Evolutionary conservation across 306 rosid genomes (phyloP), one percentile per base, ranked within the genome.

Genomic region (Abrus precatorius): DNA sequence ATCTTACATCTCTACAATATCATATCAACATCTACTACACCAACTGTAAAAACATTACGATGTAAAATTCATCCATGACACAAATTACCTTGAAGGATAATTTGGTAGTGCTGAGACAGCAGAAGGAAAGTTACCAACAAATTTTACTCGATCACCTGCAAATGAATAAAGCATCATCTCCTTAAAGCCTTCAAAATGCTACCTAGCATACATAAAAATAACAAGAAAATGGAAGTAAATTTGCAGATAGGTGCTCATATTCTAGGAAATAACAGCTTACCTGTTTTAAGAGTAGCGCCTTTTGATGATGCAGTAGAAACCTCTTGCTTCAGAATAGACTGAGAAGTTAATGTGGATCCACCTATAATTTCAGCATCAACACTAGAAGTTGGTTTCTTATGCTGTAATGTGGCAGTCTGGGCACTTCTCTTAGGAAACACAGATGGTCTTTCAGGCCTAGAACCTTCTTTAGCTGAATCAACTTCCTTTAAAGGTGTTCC

Each of bases 141-240:
- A 95, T 86, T 89, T 95, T 47, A 95, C 98, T 83, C 89, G 86
- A 78, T 95, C 98, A 66, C 98, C 98, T 95, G 87, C 83, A 86
- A 56, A 72, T 82, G 80, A 64, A 27, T 41, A 40, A 83, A 72
- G 69, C 85, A 62, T 4, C 50, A 44, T 66, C 28, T 56, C 52
- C 53, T 32, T 38, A 52, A 30, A 71, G 14, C 47, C 69, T 54
- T 74, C 74, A 67, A 45, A 54, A 56, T 60, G 61, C 49, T 47
- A 50, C 50, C 66, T 34, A 74, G 49, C 76, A 34, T 74, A 27
- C 8, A 60, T 75, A 57, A 62, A 43, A 69, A 45, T 20, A 80
- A 69, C 59, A 73, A 66, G 14, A 72, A 2, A 63, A 49, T 60
- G 64, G 45, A 53, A 61, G 44, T 34, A 75, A 74, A 70, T 6